Evolutionary conservation across 1,139 yeast species (phyloP), one percentile per base, ranked within the genome.

Genomic region (Maudiozyma humilis): DNA sequence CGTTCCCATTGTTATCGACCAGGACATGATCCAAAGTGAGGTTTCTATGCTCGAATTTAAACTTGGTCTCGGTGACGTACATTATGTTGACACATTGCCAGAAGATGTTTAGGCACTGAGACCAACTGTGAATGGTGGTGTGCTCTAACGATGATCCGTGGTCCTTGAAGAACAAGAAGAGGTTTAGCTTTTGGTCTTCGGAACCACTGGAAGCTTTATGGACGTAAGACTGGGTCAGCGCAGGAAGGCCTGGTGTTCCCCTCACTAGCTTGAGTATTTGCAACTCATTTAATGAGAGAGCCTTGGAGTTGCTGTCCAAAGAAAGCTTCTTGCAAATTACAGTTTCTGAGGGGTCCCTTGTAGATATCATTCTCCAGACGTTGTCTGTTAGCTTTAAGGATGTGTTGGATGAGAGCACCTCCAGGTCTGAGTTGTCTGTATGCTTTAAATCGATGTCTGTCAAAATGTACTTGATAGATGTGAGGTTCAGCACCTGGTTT

Each of bases 21-120:
- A 72, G 64, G 42, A 81, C 65, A 53, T 81, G 81, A n/a, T 79
- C 79, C 71, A 81, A 70, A 50, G 78, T 81, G 47, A 81, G 62
- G 57, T 80, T 83, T 27, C 88, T 68, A 55, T 81, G 88, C 60
- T 81, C 88, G 61, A 80, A 80, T 49, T 72, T 68, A 48, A 66
- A 64, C 38, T 62, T 57, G 16, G 63, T 59, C 57, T 81, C 87
- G 1, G 76, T 81, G 6, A 60, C 61, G 20, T 75, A 69, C 31
- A 81, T 59, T 6, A 69, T 63, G n/a, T 65, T 59, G 1, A 69
- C 76, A 29, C 78, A 64, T 49, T 70, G 70, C 75, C 78, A 72
- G 51, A 81, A 76, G 1, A 81, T 69, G 12, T 63, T 63, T 41
- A 65, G 62, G 2, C 80, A 77, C 52, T 76, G 78, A 12, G 62